Evolutionary conservation across 305 asterid genomes (phyloP), one percentile per base, ranked within the genome.

Genomic region (Rubia balearica): DNA sequence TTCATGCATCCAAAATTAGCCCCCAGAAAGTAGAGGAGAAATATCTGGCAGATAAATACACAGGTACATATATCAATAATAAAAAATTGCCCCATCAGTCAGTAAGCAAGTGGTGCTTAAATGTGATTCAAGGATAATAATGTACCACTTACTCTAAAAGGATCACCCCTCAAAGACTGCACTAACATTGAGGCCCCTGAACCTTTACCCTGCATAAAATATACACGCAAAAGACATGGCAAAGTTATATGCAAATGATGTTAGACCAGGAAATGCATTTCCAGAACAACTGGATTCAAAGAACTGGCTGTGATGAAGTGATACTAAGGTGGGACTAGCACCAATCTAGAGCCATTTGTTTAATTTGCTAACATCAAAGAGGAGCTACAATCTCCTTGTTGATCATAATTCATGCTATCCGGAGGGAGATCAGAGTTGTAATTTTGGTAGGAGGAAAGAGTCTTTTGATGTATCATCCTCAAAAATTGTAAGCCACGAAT

Each of bases 141-240:
- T 14, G 74, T 5, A 55, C 61, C 78, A 78, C 83, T 87, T 81
- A 92, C 97, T 85, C 95, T 82, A 79, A 87, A 90, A 74, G 98
- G 98, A 83, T 89, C 97, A 0, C 97, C 95, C 85, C 98, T 85
- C 83, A 92, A 80, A 71, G 97, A 92, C 80, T 92, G 97, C 76
- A 92, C 96, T 81, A 87, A 90, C 98, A 92, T 90, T 41, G 98
- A 88, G 68, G 95, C 84, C 65, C 91, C 89, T 63, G 89, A 84
- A 77, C 94, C 87, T 90, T 86, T 92, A 78, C 95, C 97, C 98
- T 92, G 90, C 68, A 72, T 73, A 71, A 53, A 74, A 61, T 73
- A 69, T 49, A 75, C 65, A 53, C 45, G 46, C 45, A 51, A 48
- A 21, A 48, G 53, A 36, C 21, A 41, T 10, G 46, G 60, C 64